A percentile compares a stretch with the other conserved stretches of the same genome.
These are phyloP conservation scores for Capsicum rhomboideum DNA, from an alignment of 257 asterid species.

Conservation along the genomic window DNA sequence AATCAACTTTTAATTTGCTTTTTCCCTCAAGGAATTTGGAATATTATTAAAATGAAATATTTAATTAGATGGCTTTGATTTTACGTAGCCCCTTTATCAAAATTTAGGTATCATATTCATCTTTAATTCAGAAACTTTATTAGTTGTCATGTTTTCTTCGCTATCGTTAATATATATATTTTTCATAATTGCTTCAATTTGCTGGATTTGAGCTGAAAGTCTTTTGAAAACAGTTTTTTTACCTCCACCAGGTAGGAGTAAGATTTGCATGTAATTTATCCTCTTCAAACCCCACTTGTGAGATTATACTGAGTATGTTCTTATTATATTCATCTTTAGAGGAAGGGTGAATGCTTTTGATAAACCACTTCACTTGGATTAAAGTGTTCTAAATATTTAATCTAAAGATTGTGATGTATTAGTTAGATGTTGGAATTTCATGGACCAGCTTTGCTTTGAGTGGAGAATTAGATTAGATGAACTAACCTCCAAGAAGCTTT, in stretches of 20 bases:
- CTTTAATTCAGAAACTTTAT: no score
- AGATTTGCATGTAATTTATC: no score
- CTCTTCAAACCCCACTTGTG: no score
- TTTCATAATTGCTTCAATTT: no score
- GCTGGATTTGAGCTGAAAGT: no score
- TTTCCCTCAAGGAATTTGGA: neutral
- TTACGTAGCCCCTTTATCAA: neutral
- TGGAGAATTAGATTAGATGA: neutral
- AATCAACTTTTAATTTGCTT: neutral
- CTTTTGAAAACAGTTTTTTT: no score
- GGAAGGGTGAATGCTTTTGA: neutral
- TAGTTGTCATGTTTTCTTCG: no score
- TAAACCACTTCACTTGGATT: neutral
- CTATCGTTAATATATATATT: no score
- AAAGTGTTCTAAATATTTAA: neutral
- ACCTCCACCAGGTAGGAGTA: no score
- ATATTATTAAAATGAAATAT: neutral
- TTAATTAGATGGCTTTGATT: neutral
- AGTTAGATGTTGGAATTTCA: neutral
- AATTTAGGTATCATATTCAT: neutral
- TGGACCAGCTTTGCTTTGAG: constrained; percentile 1
- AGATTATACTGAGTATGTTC: no score
- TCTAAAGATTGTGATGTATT: neutral
- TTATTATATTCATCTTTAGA: neutral
- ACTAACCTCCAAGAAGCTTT: neutral